Base-by-base conservation (phyloP, 23 red algal genomes). In the Gracilaria domingensis region DNA sequence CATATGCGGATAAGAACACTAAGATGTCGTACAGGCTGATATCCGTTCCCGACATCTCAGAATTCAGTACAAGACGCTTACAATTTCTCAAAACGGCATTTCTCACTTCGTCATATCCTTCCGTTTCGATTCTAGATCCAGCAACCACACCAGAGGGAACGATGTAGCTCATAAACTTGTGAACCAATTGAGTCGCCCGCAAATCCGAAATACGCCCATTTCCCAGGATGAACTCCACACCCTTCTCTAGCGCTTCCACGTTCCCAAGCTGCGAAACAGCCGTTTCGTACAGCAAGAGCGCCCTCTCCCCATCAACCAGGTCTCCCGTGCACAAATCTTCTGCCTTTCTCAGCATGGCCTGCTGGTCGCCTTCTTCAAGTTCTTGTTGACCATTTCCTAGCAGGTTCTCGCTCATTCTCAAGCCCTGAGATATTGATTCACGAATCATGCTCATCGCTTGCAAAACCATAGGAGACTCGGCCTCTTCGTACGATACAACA, bases 401-500 rank as follows among this genome's bases (percentile, higher is more conserved):
- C 24, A 24, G 32, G 4, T 24, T 18, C 36, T 71, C 5, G 66
- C 13, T 71, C 28, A 35, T 71, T 39, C 32, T 38, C 66, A 35
- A n/a, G 12, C 24, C 9, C 37, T 71, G 66, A 35, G 4, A 35
- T 39, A 71, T 71, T 29, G 32, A 34, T 36, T 71, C 66, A 2
- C 66, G 66, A 71, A 71, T 71, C 66, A 71, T 35, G 66, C 66
- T 71, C 66, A 71, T 71, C 32, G 33, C 66, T 37, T 71, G 32
- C 9, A 71, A 71, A 37, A 71, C 7, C 3, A 71, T 29, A 6
- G 33, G 13, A 16, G 36, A 38, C 66, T 71, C 66, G 5, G 24
- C 66, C 32, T 71, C 66, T 39, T 71, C 66, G 66, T 71, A 71
- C 5, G 66, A 38, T 24, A 71, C 66, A 36, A 34, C 13, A 38